Percentiles rank a stretch among this genome's conserved stretches.
Conservation (phyloP, 2,329 filamentous ascomycete genomes). For the Penicillium sp. region DNA sequence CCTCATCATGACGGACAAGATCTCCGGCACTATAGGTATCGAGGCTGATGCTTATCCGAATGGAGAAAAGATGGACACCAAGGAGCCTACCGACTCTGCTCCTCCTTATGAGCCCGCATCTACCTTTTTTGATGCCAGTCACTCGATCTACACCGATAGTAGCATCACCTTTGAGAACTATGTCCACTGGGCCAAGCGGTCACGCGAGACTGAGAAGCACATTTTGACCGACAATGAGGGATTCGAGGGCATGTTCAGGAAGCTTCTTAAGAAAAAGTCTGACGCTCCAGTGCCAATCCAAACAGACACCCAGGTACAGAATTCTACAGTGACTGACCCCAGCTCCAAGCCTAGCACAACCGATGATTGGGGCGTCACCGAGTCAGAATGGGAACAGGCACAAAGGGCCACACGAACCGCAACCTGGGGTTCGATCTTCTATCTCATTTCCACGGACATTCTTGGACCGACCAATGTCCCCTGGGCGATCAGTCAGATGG, state of each 20-base stretch:
- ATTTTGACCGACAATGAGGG: slow-evolving; percentile 19
- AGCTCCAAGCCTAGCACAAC: not conserved
- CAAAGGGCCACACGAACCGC: slow-evolving; percentile 49
- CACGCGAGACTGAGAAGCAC: slow-evolving; percentile 32
- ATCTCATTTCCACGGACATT: slow-evolving; percentile 52
- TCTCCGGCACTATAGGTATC: slow-evolving; percentile 10
- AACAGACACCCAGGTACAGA: not conserved
- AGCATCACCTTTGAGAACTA: slow-evolving; percentile 39
- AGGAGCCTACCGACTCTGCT: slow-evolving; percentile 16
- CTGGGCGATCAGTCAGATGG: slow-evolving; percentile 35
- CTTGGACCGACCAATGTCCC: slow-evolving; percentile 45
- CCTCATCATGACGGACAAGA: slow-evolving; percentile 11
- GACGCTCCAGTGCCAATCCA: not conserved
- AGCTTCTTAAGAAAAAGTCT: not conserved
- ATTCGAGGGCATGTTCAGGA: slow-evolving; percentile 1
- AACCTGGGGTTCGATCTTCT: slow-evolving; percentile 48
- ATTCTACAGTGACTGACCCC: not conserved
- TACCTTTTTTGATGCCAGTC: not conserved
- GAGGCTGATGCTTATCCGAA: slow-evolving; percentile 16
- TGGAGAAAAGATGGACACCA: slow-evolving; percentile 17
- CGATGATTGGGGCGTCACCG: not conserved
- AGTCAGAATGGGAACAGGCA: slow-evolving; percentile 49
- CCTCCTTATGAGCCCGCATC: not conserved
- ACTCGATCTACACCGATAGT: slow-evolving; percentile 22
- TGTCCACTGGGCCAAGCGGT: slow-evolving; percentile 35